These are phyloP conservation scores for Phytophthora pluvialis DNA, from an alignment of 352 stramenopile genomes.

Conservation along the genomic window DNA sequence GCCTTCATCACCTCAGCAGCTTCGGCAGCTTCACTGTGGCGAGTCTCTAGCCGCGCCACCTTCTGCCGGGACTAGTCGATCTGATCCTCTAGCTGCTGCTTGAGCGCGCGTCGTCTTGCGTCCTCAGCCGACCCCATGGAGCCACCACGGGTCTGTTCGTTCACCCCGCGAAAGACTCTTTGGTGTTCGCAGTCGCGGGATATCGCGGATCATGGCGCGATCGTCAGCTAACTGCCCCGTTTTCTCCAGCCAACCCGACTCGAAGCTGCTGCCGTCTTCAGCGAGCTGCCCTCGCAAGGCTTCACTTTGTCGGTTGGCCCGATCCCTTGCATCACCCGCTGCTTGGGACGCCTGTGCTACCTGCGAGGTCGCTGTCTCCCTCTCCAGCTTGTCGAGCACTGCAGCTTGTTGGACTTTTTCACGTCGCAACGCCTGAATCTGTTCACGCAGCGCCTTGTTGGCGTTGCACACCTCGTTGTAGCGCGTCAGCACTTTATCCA, in stretches of 20 bases:
- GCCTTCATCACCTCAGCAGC: slow-evolving; percentile 77
- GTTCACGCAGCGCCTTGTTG: slow-evolving; percentile 82
- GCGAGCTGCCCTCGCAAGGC: slow-evolving; percentile 70
- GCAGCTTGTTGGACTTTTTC: slow-evolving; percentile 83
- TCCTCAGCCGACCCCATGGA: slow-evolving; percentile 66
- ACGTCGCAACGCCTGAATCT: slow-evolving; percentile 79
- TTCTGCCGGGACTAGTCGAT: slow-evolving; percentile 89
- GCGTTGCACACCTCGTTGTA: slow-evolving; percentile 86
- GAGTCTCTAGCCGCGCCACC: slow-evolving; percentile 65
- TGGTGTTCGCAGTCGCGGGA: slow-evolving; percentile 66
- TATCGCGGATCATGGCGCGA: slow-evolving; percentile 77
- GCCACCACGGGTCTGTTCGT: slow-evolving; percentile 42
- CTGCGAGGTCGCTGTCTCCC: slow-evolving; percentile 87
- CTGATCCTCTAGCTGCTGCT: slow-evolving; percentile 80
- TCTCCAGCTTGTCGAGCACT: slow-evolving; percentile 81
- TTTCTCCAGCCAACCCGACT: slow-evolving; percentile 86
- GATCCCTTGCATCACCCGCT: slow-evolving; percentile 84
- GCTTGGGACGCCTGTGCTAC: slow-evolving; percentile 77
- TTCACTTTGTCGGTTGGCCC: slow-evolving; percentile 84
- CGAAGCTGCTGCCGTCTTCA: slow-evolving; percentile 87
- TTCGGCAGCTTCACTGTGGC: slow-evolving; percentile 66
- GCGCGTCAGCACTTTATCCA: slow-evolving; percentile 83
- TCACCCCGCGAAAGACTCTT: slow-evolving; percentile 62
- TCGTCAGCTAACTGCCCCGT: slow-evolving; percentile 87
- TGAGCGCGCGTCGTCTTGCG: slow-evolving; percentile 58